phyloP scores from a whole-genome alignment of 352 stramenopile genomes.

The Blastocystis sp. region DNA sequence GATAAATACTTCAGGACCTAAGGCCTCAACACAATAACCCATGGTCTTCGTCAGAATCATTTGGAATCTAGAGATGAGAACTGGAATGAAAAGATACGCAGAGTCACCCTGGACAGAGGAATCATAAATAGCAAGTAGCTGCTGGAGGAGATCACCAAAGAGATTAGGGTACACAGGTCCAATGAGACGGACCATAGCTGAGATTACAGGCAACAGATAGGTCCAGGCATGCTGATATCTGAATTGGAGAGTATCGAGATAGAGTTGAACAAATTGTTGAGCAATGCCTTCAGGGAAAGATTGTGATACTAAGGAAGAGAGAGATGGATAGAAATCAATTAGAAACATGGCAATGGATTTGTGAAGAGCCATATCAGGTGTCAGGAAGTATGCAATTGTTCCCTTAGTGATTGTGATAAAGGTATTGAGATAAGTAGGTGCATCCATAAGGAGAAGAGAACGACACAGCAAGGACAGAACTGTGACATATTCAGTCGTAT shows the following conservation, averaged over 20 bases:
- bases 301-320: not conserved
- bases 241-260: slow-evolving; percentile 28
- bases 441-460: not conserved
- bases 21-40: slow-evolving; percentile 22
- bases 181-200: not conserved
- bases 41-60: slow-evolving; percentile 24
- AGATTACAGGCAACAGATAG: not conserved
- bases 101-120: not conserved
- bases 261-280: not conserved
- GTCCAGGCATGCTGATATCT: slow-evolving; percentile 28
- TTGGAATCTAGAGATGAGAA: not conserved
- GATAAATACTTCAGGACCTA: not conserved
- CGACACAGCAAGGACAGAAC: not conserved
- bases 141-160: not conserved
- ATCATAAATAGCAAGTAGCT: slow-evolving; percentile 29
- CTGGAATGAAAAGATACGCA: not conserved
- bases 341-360: slow-evolving; percentile 32
- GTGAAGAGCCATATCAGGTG: not conserved
- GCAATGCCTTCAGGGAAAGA: not conserved
- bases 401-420: not conserved
- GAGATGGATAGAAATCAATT: not conserved
- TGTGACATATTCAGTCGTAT: not conserved
- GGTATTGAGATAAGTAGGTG: not conserved
- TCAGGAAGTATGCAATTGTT: not conserved
- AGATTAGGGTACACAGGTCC: not conserved